phyloP scores from a whole-genome alignment of 768 basidiomycete species.

The Phaffia tasmanica region DNA sequence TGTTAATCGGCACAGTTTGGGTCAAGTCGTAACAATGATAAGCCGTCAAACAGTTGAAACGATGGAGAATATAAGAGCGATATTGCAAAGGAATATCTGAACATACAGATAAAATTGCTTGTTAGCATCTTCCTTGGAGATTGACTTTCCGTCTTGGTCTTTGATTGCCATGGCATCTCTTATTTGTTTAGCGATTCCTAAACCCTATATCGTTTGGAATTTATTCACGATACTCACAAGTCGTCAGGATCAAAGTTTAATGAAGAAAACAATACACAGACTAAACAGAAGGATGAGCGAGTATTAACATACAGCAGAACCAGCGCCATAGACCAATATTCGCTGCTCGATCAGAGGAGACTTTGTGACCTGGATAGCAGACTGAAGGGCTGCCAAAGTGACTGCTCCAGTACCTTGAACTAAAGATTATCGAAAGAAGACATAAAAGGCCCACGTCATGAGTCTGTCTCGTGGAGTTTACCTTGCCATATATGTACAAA shows the following conservation, averaged over 20 bases:
- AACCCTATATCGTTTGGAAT: conserved; percentile 33
- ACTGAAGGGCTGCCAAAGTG: conserved; percentile 35
- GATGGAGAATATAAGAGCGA: conserved; percentile 26
- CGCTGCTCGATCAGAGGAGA: conserved; percentile 60
- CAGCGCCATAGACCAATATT: conserved; percentile 65
- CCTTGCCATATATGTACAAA: conserved; percentile 23
- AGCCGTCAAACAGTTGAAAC: background rate
- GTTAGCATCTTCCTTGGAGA: conserved; percentile 51
- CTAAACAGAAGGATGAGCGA: background rate
- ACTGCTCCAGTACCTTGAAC: conserved; percentile 51
- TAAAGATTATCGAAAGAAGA: conserved; percentile 38
- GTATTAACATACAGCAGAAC: conserved; percentile 25
- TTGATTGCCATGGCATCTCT: conserved; percentile 59
- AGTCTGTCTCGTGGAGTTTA: conserved; percentile 28
- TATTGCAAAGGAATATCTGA: conserved; percentile 39
- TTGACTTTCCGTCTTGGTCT: conserved; percentile 29
- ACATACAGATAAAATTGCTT: conserved; percentile 50
- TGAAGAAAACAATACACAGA: conserved; percentile 48
- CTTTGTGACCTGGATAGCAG: conserved; percentile 42
- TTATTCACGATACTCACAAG: too few relatives aligned
- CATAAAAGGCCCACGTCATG: background rate
- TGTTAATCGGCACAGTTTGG: background rate
- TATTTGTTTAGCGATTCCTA: conserved; percentile 66
- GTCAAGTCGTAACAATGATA: background rate
- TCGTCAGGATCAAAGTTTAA: too few relatives aligned